Percentiles rank a stretch among this genome's conserved stretches.
These are phyloP conservation scores for Cercospora zeina DNA, from an alignment of 2,329 filamentous ascomycete genomes.

Conservation along the genomic window DNA sequence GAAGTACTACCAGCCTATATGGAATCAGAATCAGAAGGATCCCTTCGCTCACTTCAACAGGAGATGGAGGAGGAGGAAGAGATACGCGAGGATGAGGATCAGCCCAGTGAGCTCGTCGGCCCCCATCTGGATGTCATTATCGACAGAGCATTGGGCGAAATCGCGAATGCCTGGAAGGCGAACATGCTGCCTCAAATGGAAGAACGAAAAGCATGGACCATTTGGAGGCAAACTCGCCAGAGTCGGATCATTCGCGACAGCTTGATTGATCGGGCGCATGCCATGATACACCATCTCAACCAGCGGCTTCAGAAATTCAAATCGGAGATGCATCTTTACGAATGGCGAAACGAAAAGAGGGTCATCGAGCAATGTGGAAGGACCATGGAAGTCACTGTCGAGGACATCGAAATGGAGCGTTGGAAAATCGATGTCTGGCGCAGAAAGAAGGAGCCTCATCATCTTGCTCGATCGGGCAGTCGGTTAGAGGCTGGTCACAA, in stretches of 20 bases:
- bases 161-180: slow-evolving; percentile 59
- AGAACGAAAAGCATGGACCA: slow-evolving; percentile 57
- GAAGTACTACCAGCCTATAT: slow-evolving; percentile 32
- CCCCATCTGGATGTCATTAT: slow-evolving; percentile 57
- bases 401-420: slow-evolving; percentile 56
- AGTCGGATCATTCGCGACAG: slow-evolving; percentile 42
- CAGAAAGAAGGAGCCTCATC: slow-evolving; percentile 35
- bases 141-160: slow-evolving; percentile 54
- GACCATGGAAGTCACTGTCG: slow-evolving; percentile 65
- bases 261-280: slow-evolving; percentile 51
- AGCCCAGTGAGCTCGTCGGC: slow-evolving; percentile 20
- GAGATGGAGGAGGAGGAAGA: slow-evolving; percentile 48
- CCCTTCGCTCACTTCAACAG: slow-evolving; percentile 21
- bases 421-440: slow-evolving; percentile 51
- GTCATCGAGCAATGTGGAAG: slow-evolving; percentile 56
- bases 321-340: slow-evolving; percentile 53
- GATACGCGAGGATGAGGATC: slow-evolving; percentile 51
- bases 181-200: slow-evolving; percentile 58
- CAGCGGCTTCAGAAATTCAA: slow-evolving; percentile 59
- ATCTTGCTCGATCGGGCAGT: slow-evolving; percentile 24
- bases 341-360: slow-evolving; percentile 56
- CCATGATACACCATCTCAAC: slow-evolving; percentile 48
- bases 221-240: slow-evolving; percentile 62
- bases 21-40: slow-evolving; percentile 20
- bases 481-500: slow-evolving; percentile 10